phyloP scores from a whole-genome alignment of 148 eudicot genomes.

The Vaccinium darrowii region DNA sequence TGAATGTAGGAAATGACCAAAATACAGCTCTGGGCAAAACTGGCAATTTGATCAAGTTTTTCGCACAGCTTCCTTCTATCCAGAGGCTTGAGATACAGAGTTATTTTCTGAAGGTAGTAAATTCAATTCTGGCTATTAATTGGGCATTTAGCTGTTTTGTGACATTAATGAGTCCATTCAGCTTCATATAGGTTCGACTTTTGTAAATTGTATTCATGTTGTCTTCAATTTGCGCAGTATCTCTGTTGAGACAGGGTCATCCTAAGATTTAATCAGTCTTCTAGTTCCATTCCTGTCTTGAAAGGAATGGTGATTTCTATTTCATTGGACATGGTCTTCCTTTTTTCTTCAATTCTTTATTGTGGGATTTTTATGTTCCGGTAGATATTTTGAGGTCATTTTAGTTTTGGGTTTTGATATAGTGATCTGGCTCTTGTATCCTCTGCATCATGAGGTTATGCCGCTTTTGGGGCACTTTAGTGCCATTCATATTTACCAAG shows the following conservation, averaged over 20 bases:
- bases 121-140: background rate
- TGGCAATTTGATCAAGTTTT: constrained; percentile 67
- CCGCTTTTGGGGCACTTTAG: background rate
- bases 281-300: background rate
- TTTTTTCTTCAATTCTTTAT: background rate
- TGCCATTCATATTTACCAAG: background rate
- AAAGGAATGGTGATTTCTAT: background rate
- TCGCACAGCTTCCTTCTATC: constrained; percentile 57
- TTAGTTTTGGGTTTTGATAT: background rate
- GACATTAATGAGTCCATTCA: background rate
- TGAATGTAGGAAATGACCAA: constrained; percentile 35
- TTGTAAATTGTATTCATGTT: background rate
- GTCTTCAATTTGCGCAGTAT: background rate
- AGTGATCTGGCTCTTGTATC: background rate
- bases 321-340: background rate
- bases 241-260: background rate
- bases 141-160: background rate
- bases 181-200: background rate
- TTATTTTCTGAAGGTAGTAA: constrained; percentile 69
- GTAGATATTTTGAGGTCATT: background rate
- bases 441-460: background rate
- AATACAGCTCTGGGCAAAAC: constrained; percentile 38
- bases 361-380: background rate
- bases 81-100: constrained; percentile 86
- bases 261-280: background rate